Base-by-base conservation (phyloP, 2,329 filamentous ascomycete genomes). In the Penicillium sp. region DNA sequence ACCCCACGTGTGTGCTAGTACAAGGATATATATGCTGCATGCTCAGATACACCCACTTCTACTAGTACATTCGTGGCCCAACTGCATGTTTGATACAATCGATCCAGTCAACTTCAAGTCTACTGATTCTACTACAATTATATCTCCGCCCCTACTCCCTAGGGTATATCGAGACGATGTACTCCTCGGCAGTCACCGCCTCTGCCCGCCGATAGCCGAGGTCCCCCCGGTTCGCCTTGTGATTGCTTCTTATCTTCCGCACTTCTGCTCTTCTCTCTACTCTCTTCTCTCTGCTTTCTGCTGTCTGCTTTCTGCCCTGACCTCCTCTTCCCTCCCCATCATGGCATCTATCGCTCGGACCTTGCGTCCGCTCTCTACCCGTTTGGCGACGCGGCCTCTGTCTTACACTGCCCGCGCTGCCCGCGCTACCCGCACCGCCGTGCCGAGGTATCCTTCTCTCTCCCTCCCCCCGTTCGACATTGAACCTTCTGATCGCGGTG, bases 341-440 rank as follows among this genome's bases (percentile, higher is more conserved):
- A 82, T 82, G 79, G 76, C 78, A 49, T 76, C 77, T 40, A 70
- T 81, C 58, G 68, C 72, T 51, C 78, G 76, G 60, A 68, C 69
- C 15, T 62, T 80, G 63, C 75, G 78, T 54, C 76, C 78, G 53
- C 59, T 69, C 48, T 67, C 72, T 42, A 60, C 73, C 50, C 70
- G 76, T 36, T 64, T 76, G 49, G 64, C 70, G 43, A 61, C 74
- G 9, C 72, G 70, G 67, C 66, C 67, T 45, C 61, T 71, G 27
- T 63, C 72, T 55, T 61, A 59, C 52, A 26, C 21, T 13, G 36
- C 36, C 36, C 36, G 36, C 36, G 12, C 10, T 20, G 33, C 17
- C 33, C 33, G 33, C 33, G 13, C 33, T 9, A 9, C 34, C 34
- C 72, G 72, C 51, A 65, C 74, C 53, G 62, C 74, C 53, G 62